Evolutionary conservation across 176 grass and related monocot species (phyloP), one percentile per base, ranked within the genome.

Genomic region (Phoenix roebelenii): DNA sequence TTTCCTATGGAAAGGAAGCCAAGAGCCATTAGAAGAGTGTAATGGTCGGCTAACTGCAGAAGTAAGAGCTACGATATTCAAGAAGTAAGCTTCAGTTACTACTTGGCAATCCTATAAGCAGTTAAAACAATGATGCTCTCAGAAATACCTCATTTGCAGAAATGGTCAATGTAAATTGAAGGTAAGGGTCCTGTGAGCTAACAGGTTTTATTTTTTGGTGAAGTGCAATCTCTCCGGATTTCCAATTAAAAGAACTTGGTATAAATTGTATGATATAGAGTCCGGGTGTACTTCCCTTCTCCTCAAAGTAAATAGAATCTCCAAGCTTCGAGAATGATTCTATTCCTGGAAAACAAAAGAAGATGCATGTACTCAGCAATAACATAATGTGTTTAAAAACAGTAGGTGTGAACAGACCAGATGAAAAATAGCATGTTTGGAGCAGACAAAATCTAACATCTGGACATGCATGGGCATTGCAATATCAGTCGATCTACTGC

Each of bases 311-410:
- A 24, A 97, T 88, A 5, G 92, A 88, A 80, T 97, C 78, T 35
- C 87, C 87, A 50, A 97, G 58, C 57, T 97, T 97, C 28, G 92
- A 97, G 52, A 97, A 97, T 3, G 92, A 97, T 6, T 91, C 93
- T 51, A 97, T 88, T 39, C 81, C 92, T 97, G 69, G 30, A 54
- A 44, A 62, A 55, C 2, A 50, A 63, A 63, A 35, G 23, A 51
- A 44, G 10, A 44, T 44, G 35, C 35, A 44, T 14, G 2, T 44
- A 44, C 35, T 39, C 32, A 39, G 1, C 10, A 39, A 39, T 7
- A 39, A 39, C 7, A 39, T 39, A 39, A 12, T 10, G 7, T 39
- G 32, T 10, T 32, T 39, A 12, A 39, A 44, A 44, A 44, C 35
- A 44, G 10, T 44, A 10, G 35, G 35, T 44, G 35, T 6, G 7